Percentiles rank a stretch among this genome's conserved stretches.
These are phyloP conservation scores for Microdochium paspali DNA, from an alignment of 2,329 filamentous ascomycete species.

Conservation along the genomic window DNA sequence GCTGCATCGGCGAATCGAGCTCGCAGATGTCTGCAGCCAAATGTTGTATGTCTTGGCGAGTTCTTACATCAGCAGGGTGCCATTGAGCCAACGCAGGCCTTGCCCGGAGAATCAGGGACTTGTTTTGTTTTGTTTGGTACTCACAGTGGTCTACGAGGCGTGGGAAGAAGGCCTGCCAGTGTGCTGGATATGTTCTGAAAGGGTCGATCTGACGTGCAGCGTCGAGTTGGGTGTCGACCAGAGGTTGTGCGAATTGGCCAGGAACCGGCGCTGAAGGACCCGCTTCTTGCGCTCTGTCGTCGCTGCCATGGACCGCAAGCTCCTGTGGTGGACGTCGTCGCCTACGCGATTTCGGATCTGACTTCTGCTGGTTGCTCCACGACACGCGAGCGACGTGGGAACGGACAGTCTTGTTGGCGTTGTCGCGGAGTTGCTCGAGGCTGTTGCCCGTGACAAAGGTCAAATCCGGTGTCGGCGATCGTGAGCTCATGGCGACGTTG, in stretches of 20 bases:
- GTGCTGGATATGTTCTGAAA: conserved; percentile 23
- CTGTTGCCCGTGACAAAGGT: neutral
- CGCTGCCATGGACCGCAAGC: neutral
- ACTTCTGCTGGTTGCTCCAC: neutral
- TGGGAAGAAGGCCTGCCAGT: conserved; percentile 23
- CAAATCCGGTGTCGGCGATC: conserved; percentile 2
- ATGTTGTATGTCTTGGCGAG: conserved; percentile 18
- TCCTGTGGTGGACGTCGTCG: neutral
- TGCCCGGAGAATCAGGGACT: neutral
- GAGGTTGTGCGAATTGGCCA: neutral
- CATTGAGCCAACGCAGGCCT: neutral
- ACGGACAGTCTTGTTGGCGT: neutral
- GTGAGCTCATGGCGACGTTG: neutral
- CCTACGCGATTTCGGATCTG: neutral
- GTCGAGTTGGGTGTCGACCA: neutral
- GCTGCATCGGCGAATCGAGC: conserved; percentile 22
- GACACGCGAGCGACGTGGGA: neutral
- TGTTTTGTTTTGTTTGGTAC: conserved; percentile 5
- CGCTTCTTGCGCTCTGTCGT: neutral
- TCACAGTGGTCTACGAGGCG: conserved; percentile 21
- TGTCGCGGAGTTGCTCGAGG: neutral
- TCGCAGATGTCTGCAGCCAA: conserved; percentile 31
- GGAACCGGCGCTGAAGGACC: neutral
- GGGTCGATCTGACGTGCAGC: conserved; percentile 17
- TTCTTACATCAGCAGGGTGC: neutral